A percentile compares a stretch with the other conserved stretches of the same genome.
Conservation (phyloP, 345 rosid species). For the Zanthoxylum bungeanum region DNA sequence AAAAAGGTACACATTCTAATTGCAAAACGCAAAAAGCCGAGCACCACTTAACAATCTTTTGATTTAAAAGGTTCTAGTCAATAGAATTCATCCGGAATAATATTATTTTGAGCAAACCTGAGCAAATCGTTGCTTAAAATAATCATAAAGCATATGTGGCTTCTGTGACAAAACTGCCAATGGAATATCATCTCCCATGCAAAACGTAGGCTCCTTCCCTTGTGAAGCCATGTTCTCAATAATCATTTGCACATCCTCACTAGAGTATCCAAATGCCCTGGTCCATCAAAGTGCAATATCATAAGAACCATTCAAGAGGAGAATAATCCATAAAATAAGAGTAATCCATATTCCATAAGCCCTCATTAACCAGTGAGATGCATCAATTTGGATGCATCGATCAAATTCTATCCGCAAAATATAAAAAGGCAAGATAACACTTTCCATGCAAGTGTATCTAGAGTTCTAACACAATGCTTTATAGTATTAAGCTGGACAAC, state of each 20-base stretch:
- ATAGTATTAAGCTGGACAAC: background rate
- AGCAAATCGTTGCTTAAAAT: slow-evolving; percentile 98
- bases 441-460: background rate
- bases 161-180: slow-evolving; percentile 81
- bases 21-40: background rate
- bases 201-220: slow-evolving; percentile 98
- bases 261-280: slow-evolving; percentile 97
- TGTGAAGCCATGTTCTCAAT: slow-evolving; percentile 96
- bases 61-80: background rate
- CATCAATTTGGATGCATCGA: background rate
- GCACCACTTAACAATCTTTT: background rate
- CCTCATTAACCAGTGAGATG: background rate
- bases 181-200: slow-evolving; percentile 97
- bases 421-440: background rate
- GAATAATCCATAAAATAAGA: background rate
- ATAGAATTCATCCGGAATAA: background rate
- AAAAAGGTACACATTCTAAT: background rate
- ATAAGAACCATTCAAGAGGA: slow-evolving; percentile 12
- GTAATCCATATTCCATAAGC: background rate
- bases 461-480: background rate
- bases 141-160: slow-evolving; percentile 93
- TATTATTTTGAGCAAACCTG: slow-evolving; percentile 51
- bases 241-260: slow-evolving; percentile 99
- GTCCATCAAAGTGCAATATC: slow-evolving; percentile 23
- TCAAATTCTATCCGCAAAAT: background rate